These are phyloP conservation scores for Anisodus acutangulus DNA, from an alignment of 257 asterid genomes.

Conservation along the genomic window DNA sequence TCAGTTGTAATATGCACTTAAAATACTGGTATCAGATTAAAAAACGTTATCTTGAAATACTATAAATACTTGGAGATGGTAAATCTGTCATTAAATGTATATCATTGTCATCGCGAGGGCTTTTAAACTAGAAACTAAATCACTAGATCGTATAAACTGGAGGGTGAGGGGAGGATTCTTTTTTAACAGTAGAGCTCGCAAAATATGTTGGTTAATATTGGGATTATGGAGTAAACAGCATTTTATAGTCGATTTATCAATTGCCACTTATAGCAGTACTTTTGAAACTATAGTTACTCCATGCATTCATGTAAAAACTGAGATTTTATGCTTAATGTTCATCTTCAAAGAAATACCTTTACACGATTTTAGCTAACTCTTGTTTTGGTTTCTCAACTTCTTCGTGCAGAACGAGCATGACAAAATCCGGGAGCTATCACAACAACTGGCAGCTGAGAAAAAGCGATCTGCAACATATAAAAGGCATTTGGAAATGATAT, in stretches of 20 bases:
- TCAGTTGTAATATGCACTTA: background rate
- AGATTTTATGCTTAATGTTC: background rate
- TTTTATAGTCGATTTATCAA: background rate
- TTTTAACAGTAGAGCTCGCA: background rate
- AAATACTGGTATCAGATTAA: background rate
- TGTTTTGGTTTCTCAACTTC: background rate
- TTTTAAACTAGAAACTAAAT: constrained; percentile 3
- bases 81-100: background rate
- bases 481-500: constrained; percentile 85
- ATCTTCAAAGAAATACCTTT: background rate
- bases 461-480: constrained; percentile 86
- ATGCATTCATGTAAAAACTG: background rate
- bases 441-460: constrained; percentile 88
- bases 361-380: background rate
- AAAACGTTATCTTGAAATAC: background rate
- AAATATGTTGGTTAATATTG: background rate
- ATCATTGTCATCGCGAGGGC: background rate
- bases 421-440: constrained; percentile 83
- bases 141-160: constrained; percentile 8
- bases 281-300: no score
- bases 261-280: background rate
- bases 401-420: constrained; percentile 83
- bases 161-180: background rate
- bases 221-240: background rate
- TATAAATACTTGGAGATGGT: constrained; percentile 13